Evolutionary conservation across 2,329 filamentous ascomycete genomes (phyloP), one percentile per base, ranked within the genome.

Genomic region (Mollisia scopiformis): DNA sequence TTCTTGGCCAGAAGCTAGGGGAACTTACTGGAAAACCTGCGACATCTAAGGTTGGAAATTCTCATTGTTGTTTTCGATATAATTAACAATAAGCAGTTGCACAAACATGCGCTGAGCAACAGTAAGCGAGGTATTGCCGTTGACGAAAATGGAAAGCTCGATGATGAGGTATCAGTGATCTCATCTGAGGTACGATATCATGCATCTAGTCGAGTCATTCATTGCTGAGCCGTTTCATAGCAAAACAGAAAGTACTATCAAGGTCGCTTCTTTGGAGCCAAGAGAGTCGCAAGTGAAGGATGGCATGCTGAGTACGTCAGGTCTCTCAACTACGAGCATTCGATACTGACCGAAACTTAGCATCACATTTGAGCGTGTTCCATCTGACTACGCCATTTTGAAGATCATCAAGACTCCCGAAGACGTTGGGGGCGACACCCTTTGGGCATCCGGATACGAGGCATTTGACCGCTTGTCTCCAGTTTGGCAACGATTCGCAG

Each of bases 81-180:
- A 21, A 61, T 49, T 31, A 77, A 2, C 1, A 84, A 81, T 13
- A 10, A 1, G 2, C 74, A 75, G 2, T 75, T 86, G 25, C 83
- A 86, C 59, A 78, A 84, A 7, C 84, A 86, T 64, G 83, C 84
- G 6, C 67, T 85, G 27, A 80, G 79, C 66, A 83, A 83, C 70
- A 80, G 78, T 50, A 76, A 77, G 57, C 75, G 79, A 11, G 75
- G 77, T 30, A 76, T 78, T 50, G 73, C 76, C 30, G 76, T 78
- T 1, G 80, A 84, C 54, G 80, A 82, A 63, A 79, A 78, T 21
- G 79, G 78, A 58, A 80, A 84, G 66, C 74, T 82, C 1, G 80
- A 81, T 54, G 81, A 84, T 65, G 78, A 86, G 68, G 80, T 86
- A 62, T 82, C 78, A 57, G 80, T 84, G 57, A 85, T 86, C 69